Conservation (phyloP, 176 grass and related monocot species). For the Pontederia paniculata region DNA sequence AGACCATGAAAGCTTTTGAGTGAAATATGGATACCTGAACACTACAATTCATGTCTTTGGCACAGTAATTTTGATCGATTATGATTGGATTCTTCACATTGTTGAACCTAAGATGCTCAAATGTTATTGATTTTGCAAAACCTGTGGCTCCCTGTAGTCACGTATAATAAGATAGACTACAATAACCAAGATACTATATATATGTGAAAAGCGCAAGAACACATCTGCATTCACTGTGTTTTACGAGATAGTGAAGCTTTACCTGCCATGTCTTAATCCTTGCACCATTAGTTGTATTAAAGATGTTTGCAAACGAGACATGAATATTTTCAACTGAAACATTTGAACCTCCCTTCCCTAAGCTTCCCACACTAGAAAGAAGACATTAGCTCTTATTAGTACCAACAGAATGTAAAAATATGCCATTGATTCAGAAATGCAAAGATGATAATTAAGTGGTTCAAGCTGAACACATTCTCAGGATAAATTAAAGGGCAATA, state of each 20-base stretch:
- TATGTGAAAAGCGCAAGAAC: too few relatives aligned
- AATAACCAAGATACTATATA: too few relatives aligned
- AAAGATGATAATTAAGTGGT: too few relatives aligned
- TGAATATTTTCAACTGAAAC: conserved; percentile 13
- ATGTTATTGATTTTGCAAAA: conserved; percentile 21
- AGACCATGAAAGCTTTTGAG: too few relatives aligned
- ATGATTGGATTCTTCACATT: conserved; percentile 26
- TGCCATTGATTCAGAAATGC: too few relatives aligned
- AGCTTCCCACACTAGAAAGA: conserved; percentile 12
- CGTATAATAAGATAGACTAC: not conserved
- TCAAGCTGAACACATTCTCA: too few relatives aligned
- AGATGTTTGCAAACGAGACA: not conserved
- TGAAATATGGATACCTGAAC: conserved; percentile 5
- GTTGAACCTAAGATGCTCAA: conserved; percentile 17
- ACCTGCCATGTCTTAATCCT: conserved; percentile 27
- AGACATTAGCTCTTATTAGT: not conserved
- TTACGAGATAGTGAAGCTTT: not conserved
- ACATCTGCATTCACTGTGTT: not conserved
- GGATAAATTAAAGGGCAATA: too few relatives aligned
- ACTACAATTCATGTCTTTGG: not conserved
- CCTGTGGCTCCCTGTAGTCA: conserved; percentile 26
- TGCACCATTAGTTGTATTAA: conserved; percentile 15
- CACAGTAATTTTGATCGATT: conserved; percentile 31
- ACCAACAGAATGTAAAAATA: not conserved
- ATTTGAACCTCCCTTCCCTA: conserved; percentile 14